phyloP scores from a whole-genome alignment of 192 early-diverging fungal species.

The Coemansia asiatica region DNA sequence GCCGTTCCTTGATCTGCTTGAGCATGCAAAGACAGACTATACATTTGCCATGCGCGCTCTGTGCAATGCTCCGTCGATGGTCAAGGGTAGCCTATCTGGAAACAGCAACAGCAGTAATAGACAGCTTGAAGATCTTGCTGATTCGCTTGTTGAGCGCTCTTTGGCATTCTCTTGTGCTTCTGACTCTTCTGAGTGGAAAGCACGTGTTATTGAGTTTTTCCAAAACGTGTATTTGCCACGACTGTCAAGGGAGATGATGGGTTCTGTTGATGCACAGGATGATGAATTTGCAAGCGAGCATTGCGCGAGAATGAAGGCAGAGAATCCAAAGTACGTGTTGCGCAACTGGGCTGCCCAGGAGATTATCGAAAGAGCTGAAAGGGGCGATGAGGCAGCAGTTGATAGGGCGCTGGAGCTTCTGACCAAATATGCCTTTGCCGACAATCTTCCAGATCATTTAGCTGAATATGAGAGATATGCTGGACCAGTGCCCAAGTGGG shows the following conservation, averaged over 20 bases:
- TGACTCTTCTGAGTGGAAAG: slow-evolving; percentile 12
- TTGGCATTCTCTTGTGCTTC: slow-evolving; percentile 15
- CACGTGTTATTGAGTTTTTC: slow-evolving; percentile 30
- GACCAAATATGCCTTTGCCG: slow-evolving; percentile 56
- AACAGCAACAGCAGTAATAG: slow-evolving; percentile 7
- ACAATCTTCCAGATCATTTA: slow-evolving; percentile 37
- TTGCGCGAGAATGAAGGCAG: slow-evolving; percentile 58
- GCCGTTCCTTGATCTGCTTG: slow-evolving; percentile 69
- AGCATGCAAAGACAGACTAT: slow-evolving; percentile 68
- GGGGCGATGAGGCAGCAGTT: slow-evolving; percentile 43
- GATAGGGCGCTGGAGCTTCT: slow-evolving; percentile 44
- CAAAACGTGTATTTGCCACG: slow-evolving; percentile 60
- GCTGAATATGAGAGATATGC: slow-evolving; percentile 45
- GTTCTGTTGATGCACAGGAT: slow-evolving; percentile 11
- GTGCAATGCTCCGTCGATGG: slow-evolving; percentile 54
- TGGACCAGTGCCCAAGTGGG: slow-evolving; percentile 62
- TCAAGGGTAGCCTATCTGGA: slow-evolving; percentile 9
- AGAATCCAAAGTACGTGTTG: slow-evolving; percentile 77
- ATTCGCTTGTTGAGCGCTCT: slow-evolving; percentile 13
- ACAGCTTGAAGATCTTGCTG: slow-evolving; percentile 23
- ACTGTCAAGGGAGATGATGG: slow-evolving; percentile 39
- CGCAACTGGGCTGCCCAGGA: slow-evolving; percentile 79
- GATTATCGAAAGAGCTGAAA: slow-evolving; percentile 58
- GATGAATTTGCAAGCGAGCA: neutral
- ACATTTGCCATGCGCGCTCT: slow-evolving; percentile 73